These are phyloP conservation scores for Apostasia shenzhenica DNA, from an alignment of 106 monocot genomes.

Conservation along the genomic window DNA sequence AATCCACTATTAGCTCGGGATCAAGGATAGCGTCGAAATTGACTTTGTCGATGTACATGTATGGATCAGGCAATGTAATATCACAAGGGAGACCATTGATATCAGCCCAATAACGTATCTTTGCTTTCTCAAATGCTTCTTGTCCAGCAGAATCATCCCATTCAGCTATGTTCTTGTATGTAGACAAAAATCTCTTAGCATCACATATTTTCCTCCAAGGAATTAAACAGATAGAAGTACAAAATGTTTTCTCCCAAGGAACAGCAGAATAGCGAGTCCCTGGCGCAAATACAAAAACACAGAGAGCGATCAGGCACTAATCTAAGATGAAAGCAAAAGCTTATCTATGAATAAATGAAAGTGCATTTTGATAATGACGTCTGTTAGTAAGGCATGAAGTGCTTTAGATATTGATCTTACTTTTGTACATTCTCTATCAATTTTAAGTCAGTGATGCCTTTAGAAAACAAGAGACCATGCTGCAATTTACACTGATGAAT, in stretches of 20 bases:
- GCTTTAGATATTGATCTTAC: too few species aligned
- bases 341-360: too few species aligned
- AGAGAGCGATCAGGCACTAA: not conserved
- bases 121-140: slow-evolving; percentile 38
- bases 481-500: too few species aligned
- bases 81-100: slow-evolving; percentile 14
- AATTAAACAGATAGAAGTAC: slow-evolving; percentile 19
- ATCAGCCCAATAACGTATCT: slow-evolving; percentile 24
- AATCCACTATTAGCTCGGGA: slow-evolving; percentile 27
- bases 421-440: too few species aligned
- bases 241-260: slow-evolving; percentile 37
- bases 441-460: too few species aligned
- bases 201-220: slow-evolving; percentile 28
- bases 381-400: too few species aligned
- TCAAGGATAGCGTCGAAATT: slow-evolving; percentile 21
- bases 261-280: slow-evolving; percentile 8
- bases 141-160: slow-evolving; percentile 34
- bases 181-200: slow-evolving; percentile 5
- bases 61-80: slow-evolving; percentile 25
- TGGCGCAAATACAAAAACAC: not conserved
- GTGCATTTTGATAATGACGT: too few species aligned
- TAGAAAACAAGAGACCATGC: too few species aligned
- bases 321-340: too few species aligned
- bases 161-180: slow-evolving; percentile 18
- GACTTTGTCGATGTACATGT: slow-evolving; percentile 28